Base-by-base conservation (phyloP, 2,329 filamentous ascomycete species). In the Zasmidium angulare region DNA sequence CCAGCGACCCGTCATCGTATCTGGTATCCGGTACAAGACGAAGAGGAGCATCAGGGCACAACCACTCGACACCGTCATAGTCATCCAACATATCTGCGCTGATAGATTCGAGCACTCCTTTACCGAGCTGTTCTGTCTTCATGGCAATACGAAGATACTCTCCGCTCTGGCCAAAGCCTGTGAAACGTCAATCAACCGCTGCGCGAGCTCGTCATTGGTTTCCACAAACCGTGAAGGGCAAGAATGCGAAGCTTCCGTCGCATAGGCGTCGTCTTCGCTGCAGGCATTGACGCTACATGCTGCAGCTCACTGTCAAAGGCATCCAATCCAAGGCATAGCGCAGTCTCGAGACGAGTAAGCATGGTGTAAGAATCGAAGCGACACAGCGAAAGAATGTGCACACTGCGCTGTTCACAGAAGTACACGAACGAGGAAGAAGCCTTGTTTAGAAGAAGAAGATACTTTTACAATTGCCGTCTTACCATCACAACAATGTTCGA, bases 131-230 rank as follows among this genome's bases (percentile, higher is more conserved):
- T 29, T 51, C 57, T 17, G 60, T 60, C 50, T 64, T 64, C 59
- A 60, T 57, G 4, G 55, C 55, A 19, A 57, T 62, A 46, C 60
- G 59, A 31, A 62, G 61, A 55, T 60, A 64, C 12, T 64, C 62
- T 11, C 57, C 62, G 22, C 59, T 62, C 22, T 64, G 62, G 7
- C 62, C 62, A 47, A 64, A 64, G 19, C 62, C 62, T 64, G 50
- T 6, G 9, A 9, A 14, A 17, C 10, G 19, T 3, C 11, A 19
- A 46, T 55, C n/a, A 50, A 23, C 23, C 20, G 22, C 31, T 40
- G n/a, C 17, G 10, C 7, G 17, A 7, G 2, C 19, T 21, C 10
- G n/a, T 31, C 9, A 7, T 17, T 24, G 14, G 22, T 49, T 9
- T 21, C 19, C 20, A 56, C 55, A 12, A 26, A 57, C 55, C 55